These are phyloP conservation scores for Gymnopilus dilepis DNA, from an alignment of 768 basidiomycete species.

Conservation along the genomic window DNA sequence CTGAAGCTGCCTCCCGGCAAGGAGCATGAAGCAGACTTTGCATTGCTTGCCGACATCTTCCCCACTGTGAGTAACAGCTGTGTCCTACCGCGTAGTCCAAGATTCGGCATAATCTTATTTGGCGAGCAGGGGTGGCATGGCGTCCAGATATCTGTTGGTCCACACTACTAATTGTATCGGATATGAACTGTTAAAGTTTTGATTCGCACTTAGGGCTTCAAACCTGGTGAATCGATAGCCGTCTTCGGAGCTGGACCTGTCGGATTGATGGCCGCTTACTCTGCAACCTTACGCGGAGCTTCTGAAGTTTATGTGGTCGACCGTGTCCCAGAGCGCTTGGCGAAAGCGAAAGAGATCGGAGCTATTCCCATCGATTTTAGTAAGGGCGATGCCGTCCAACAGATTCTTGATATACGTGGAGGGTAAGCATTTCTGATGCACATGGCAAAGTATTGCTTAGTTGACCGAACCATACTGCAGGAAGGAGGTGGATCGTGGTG, in stretches of 20 bases:
- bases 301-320: conserved; percentile 60
- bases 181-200: neutral
- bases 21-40: conserved; percentile 62
- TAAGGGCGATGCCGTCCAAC: conserved; percentile 51
- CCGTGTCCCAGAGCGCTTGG: conserved; percentile 56
- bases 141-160: conserved; percentile 48
- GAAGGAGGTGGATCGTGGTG: conserved; percentile 55
- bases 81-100: neutral
- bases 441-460: neutral
- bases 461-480: conserved; percentile 26
- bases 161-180: neutral
- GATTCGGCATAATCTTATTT: neutral
- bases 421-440: conserved; percentile 37
- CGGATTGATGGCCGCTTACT: conserved; percentile 64
- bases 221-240: conserved; percentile 55
- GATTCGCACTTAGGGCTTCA: conserved; percentile 43
- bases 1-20: conserved; percentile 55
- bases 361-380: conserved; percentile 55
- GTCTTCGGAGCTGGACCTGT: conserved; percentile 61
- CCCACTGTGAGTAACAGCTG: conserved; percentile 47
- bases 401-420: conserved; percentile 48
- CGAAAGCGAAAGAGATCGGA: conserved; percentile 57
- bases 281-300: conserved; percentile 55
- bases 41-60: conserved; percentile 59
- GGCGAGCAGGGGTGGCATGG: conserved; percentile 55